Percentiles rank a stretch among this genome's conserved stretches.
Evolutionary conservation across 805 yeast species (phyloP).

Genomic region (Dipodascus geniculatus): DNA sequence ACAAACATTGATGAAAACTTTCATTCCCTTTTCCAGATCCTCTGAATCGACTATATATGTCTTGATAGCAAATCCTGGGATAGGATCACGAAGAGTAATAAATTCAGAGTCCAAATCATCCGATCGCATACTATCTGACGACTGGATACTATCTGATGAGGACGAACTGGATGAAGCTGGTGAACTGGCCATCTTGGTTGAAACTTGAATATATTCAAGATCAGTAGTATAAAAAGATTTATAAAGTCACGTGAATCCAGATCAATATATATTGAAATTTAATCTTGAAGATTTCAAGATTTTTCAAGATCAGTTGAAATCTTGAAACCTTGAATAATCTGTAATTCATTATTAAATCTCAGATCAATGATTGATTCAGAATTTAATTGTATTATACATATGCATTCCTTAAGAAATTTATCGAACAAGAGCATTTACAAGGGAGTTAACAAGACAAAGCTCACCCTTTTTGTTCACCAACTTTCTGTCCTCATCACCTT

Average conservation of each 20-base stretch:
- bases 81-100: conserved; percentile 31
- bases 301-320: no score
- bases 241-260: no score
- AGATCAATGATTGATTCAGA: no score
- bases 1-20: conserved; percentile 72
- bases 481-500: conserved; percentile 58
- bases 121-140: neutral
- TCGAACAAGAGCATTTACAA: conserved; percentile 72
- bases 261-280: no score
- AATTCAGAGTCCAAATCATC: neutral
- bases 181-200: neutral
- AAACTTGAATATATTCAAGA: no score
- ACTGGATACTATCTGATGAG: neutral
- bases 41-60: conserved; percentile 35
- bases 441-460: conserved; percentile 56
- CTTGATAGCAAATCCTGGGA: conserved; percentile 65
- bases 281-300: no score
- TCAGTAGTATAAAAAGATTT: no score
- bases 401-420: conserved; percentile 30
- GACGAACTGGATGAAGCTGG: neutral
- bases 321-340: no score
- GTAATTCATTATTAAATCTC: no score
- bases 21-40: conserved; percentile 32
- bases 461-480: conserved; percentile 76
- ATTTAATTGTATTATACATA: no score